Evolutionary conservation across 441 rosid species (phyloP), one percentile per base, ranked within the genome.

Genomic region (Populus trichocarpa): DNA sequence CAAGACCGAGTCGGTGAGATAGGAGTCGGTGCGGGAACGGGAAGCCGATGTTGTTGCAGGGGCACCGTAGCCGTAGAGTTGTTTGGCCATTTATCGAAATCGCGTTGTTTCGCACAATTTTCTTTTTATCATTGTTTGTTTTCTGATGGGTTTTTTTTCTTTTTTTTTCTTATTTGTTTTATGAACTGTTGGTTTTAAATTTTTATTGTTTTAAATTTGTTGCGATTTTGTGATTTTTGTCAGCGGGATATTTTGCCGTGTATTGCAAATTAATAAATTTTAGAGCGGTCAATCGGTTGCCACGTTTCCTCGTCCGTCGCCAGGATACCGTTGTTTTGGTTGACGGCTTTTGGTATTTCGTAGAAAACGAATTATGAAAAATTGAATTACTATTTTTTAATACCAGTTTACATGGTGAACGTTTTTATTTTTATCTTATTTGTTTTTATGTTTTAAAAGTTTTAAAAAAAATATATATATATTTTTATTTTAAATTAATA

Each of bases 1-100:
- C 78, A 64, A 14, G 70, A 35, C 35, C 6, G 77, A 22, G 50
- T 81, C 81, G 25, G 86, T 70, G 72, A 70, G 46, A 38, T 38
- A 38, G 46, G 46, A 38, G 46, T 38, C 46, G 46, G 46, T 38
- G 46, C 13, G 57, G 57, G 57, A 50, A 50, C 57, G 57, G 57
- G 57, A 50, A 50, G 57, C 57, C 57, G 57, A 50, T 50, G 57
- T 50, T 38, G 46, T 38, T 50, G 57, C 57, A 16, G 57, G 57
- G 18, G 57, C 57, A 50, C 57, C 57, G 57, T 50, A 50, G 57
- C 57, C 57, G 57, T 50, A 50, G 57, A 50, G 8, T 16, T 50
- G 20, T 50, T 14, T 50, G 8, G 57, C 57, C 57, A 50, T 50
- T 50, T 50, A 50, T 50, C 57, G 57, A 50, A 50, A 50, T 14